Base-by-base conservation (phyloP, 805 yeast genomes). In the Wickerhamomyces hampshirensis region DNA sequence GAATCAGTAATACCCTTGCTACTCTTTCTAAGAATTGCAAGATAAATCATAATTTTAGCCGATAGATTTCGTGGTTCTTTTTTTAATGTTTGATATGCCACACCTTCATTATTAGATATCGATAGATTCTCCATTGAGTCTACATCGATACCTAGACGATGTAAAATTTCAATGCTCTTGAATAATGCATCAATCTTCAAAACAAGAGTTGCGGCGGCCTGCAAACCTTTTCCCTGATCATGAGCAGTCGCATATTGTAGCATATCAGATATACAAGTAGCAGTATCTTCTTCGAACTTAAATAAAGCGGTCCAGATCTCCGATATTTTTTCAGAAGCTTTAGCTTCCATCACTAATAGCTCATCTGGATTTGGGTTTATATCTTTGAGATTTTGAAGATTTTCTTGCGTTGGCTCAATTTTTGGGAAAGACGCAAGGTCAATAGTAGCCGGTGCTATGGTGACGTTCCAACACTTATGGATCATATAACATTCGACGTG, bases 401-500 rank as follows among this genome's bases (percentile, higher is more conserved):
- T 52, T 30, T 36, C 55, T 13, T 44, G 48, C 1, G 52, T 46
- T 12, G 56, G 56, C 7, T 46, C 50, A 6, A 51, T 24, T 12
- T 44, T 51, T 4, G 62, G 62, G 23, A 60, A 50, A 1, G 52
- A 35, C 4, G 61, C 58, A 16, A 68, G 61, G 26, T 67, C 89
- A 18, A 82, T 71, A 7, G 74, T 65, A 34, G 73, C 80, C 0
- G 83, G 71, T 1, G 82, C 72, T 16, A 93, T 67, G 39, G 80
- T 73, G 15, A 89, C 95, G 55, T 87, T 88, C 98, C 98, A 93
- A 53, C 87, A 89, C 59, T 89, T 89, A 65, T 84, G 89, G 32
- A 93, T 94, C 88, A 94, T 94, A 56, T 88, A 93, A 66, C 99
- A 93, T 58, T 94, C 98, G 2, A 97, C 98, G 61, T 93, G 99